Base-by-base conservation (phyloP, 2,329 filamentous ascomycete genomes). In the Cladosporium sp. region DNA sequence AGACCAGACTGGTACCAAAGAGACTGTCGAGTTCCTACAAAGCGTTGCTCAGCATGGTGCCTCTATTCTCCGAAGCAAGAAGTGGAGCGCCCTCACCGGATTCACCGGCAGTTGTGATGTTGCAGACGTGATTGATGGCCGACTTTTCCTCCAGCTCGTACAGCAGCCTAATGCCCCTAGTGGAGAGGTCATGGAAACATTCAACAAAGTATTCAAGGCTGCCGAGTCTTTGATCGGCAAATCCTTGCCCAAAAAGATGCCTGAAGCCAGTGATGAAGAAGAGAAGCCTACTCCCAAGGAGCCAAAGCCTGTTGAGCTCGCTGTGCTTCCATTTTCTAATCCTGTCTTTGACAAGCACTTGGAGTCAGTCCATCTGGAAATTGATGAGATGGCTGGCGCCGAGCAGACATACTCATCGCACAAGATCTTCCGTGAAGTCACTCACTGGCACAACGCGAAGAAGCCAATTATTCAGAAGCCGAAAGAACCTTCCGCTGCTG, bases 401-500 rank as follows among this genome's bases (percentile, higher is more conserved):
- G 66, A 72, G 3, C 72, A 77, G 6, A 75, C 72, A 33, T 60
- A 67, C 8, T 67, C 76, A 16, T 76, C 79, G 1, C 76, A 78
- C 21, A 77, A 75, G 18, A 80, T 83, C 40, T 84, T 83, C 70
- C 76, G 76, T 33, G 82, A 84, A 67, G 74, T 83, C 5, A 78
- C 80, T 0, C 86, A 90, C 72, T 90, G 87, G 88, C 87, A 90
- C 69, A 88, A 86, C 64, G 79, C 82, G 37, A 86, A 85, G 69
- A 82, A 80, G 29, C 79, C 82, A 0, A 69, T 87, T 3, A 81
- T 84, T 29, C 71, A 73, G 5, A 81, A 80, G 60, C 55, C 56
- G 12, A 74, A 67, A 61, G 73, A 70, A 50, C 68, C 63, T 40
- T 40, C 65, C 33, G 62, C 55, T n/a, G 62, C 21, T 21, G 65